Evolutionary conservation across 208 protist species (phyloP).

Genomic region (Kentomonas sorsogonicus): DNA sequence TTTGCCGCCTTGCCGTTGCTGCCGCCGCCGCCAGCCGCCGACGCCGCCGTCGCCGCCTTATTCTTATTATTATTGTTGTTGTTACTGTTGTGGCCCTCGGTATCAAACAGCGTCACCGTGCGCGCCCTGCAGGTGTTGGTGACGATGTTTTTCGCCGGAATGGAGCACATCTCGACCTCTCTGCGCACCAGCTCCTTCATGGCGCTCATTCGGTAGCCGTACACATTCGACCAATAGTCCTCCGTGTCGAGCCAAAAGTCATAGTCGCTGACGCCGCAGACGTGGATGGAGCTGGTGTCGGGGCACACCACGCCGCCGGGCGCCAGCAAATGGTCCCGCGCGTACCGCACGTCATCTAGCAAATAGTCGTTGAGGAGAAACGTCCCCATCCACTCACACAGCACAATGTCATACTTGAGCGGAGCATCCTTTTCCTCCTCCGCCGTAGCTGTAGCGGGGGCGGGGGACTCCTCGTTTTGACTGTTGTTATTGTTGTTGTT

Average conservation of each 20-base stretch:
- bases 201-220: conserved; percentile 88
- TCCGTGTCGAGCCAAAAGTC: conserved; percentile 78
- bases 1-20: no score
- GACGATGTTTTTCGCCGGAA: conserved; percentile 67
- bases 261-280: conserved; percentile 82
- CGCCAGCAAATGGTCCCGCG: conserved; percentile 68
- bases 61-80: no score
- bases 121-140: conserved; percentile 55
- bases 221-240: conserved; percentile 91
- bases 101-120: conserved; percentile 66
- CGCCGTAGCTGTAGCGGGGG: no score
- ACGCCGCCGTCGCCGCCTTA: no score
- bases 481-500: no score
- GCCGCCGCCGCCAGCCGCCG: no score
- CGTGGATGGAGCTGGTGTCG: conserved; percentile 74
- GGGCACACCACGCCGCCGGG: conserved; percentile 73
- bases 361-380: conserved; percentile 80
- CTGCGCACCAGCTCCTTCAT: conserved; percentile 84
- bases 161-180: conserved; percentile 76
- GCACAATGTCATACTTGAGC: conserved; percentile 85
- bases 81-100: no score
- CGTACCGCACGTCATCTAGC: conserved; percentile 71
- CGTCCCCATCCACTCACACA: conserved; percentile 89
- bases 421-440: no score
- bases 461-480: no score